These are phyloP conservation scores for Solanum clarkiae DNA, from an alignment of 257 asterid genomes.

Conservation along the genomic window DNA sequence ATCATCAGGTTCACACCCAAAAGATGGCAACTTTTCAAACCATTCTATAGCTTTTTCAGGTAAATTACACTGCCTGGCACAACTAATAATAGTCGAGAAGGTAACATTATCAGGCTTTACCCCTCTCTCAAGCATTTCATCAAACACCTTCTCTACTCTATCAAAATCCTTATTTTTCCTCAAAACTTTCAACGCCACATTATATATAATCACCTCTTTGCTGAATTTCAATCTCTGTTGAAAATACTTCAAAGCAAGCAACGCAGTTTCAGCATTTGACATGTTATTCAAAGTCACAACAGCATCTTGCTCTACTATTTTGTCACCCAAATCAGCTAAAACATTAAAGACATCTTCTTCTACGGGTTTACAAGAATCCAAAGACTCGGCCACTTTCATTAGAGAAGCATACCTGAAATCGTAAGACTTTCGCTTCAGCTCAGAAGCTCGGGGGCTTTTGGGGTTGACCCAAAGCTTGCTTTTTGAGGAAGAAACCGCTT, in stretches of 20 bases:
- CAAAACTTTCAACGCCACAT: constrained; percentile 69
- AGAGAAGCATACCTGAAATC: constrained; percentile 62
- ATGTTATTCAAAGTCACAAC: constrained; percentile 56
- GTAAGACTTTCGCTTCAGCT: constrained; percentile 31
- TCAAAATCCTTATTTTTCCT: constrained; percentile 52
- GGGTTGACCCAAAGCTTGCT: constrained; percentile 69
- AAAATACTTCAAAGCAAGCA: constrained; percentile 43
- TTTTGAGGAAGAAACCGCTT: constrained; percentile 23
- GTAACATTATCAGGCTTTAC: constrained; percentile 74
- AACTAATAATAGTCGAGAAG: constrained; percentile 75
- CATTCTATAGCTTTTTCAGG: constrained; percentile 78
- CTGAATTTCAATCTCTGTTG: constrained; percentile 16
- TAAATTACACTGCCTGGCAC: constrained; percentile 64
- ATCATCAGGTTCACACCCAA: constrained; percentile 58
- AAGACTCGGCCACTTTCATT: constrained; percentile 31
- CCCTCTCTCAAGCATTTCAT: constrained; percentile 56
- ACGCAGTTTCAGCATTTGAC: constrained; percentile 47
- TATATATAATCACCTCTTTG: constrained; percentile 50
- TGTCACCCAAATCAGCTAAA: constrained; percentile 28
- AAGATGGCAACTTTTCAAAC: constrained; percentile 75
- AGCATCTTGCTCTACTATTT: constrained; percentile 48
- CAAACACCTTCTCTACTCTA: constrained; percentile 49
- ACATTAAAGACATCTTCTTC: constrained; percentile 26
- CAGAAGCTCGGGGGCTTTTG: constrained; percentile 49
- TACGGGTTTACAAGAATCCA: constrained; percentile 40